Percentiles rank a stretch among this genome's conserved stretches.
Evolutionary conservation across 148 eudicot species (phyloP).

Genomic region (Rhododendron ovatum): DNA sequence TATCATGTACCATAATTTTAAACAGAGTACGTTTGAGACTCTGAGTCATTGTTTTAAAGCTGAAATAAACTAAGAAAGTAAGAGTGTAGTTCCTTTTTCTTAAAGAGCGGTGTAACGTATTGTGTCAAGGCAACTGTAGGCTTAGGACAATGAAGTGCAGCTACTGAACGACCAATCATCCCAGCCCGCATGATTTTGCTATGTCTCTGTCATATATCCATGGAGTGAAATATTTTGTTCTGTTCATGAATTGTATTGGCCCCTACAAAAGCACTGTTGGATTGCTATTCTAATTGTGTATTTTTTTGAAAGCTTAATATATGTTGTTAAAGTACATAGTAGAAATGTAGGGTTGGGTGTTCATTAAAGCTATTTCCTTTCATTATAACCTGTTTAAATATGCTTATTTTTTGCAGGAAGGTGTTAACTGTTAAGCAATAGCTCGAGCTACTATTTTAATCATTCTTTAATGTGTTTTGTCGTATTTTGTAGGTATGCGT

Average conservation of each 20-base stretch:
- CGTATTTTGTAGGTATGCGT: conserved; percentile 60
- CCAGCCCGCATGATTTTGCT: neutral
- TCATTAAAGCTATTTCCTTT: neutral
- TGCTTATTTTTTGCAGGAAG: neutral
- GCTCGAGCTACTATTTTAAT: neutral
- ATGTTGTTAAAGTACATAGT: neutral
- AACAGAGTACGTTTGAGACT: neutral
- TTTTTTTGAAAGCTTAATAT: neutral
- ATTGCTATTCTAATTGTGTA: neutral
- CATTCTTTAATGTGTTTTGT: neutral
- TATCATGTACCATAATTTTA: neutral
- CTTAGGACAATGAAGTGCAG: neutral
- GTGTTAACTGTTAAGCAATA: neutral
- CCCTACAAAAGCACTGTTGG: neutral
- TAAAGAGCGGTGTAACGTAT: neutral
- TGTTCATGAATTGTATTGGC: neutral
- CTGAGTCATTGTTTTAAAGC: neutral
- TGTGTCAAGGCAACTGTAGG: neutral
- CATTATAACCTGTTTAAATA: neutral
- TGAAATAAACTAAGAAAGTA: neutral
- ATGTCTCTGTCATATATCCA: neutral
- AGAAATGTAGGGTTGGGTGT: neutral
- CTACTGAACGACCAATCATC: neutral
- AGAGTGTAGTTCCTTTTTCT: neutral
- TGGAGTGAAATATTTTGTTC: neutral